Base-by-base conservation (phyloP, 208 protist species). In the Crithidia expoeki region DNA sequence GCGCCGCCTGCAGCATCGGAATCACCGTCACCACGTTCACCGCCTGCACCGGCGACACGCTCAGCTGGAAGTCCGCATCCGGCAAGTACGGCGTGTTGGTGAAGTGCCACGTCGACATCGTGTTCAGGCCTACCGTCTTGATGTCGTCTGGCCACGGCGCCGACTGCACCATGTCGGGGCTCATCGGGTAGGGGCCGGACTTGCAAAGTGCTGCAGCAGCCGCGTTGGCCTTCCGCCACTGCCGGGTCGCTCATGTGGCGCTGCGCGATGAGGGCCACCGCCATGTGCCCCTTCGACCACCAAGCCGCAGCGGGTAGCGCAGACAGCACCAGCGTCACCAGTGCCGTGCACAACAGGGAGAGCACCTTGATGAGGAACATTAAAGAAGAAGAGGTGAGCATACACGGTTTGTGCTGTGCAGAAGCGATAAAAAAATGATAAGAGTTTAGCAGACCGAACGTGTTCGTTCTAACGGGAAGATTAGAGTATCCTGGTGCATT, bases 281-380 rank as follows among this genome's bases (percentile, higher is more conserved):
- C 44, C 81, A 90, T 90, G 69, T 90, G 85, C 5, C 81, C 85
- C 4, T 56, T 78, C 36, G 63, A 65, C 81, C 79, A 87, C 85
- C 81, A 90, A 57, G 65, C 81, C 4, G 25, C 17, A 1, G 38
- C 67, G 11, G 57, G 67, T 17, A 56, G 9, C 21, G 56, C 65
- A 9, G n/a, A 23, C 6, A 17, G 16, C 14, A 17, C 16, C 11
- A 56, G 30, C 34, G 40, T 9, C 56, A 47, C 30, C 32, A 64
- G 33, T n/a, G 57, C 38, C 3, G 34, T 38, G n/a, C 57, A 62
- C 57, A 62, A 25, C 17, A 62, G 57, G 23, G 57, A 27, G 11
- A 62, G 38, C 11, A 46, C 38, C 1, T 17, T 2, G 25, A 19
- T 2, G 21, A n/a, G 21, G 6, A 4, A 16, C 57, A 62, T 62